These are phyloP conservation scores for Tetracladium maxilliforme DNA, from an alignment of 2,329 filamentous ascomycete species.

Conservation along the genomic window DNA sequence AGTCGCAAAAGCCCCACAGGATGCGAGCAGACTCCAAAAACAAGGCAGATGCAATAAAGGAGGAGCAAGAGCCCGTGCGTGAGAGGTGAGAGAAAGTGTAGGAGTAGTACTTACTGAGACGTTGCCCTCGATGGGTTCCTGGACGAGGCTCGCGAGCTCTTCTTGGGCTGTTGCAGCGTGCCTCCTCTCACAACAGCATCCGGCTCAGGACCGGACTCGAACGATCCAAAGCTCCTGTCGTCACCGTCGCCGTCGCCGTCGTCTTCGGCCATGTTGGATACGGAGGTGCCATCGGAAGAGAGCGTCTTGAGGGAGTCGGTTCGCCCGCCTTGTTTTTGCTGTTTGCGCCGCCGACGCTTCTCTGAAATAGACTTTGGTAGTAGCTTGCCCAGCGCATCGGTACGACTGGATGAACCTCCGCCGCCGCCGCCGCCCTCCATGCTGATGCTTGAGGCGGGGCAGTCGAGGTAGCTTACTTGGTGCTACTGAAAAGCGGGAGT, in stretches of 20 bases:
- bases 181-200: slow-evolving; percentile 13
- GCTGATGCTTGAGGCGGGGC: slow-evolving; percentile 1
- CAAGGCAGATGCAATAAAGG: slow-evolving; percentile 6
- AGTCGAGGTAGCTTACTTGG: no score
- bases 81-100: no score
- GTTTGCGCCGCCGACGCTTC: slow-evolving; percentile 32
- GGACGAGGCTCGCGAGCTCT: slow-evolving; percentile 19
- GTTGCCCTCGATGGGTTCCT: slow-evolving; percentile 21
- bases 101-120: slow-evolving; percentile 9
- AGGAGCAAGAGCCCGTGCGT: slow-evolving; percentile 4
- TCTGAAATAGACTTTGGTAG: slow-evolving; percentile 34
- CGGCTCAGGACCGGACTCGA: slow-evolving; percentile 16
- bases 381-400: slow-evolving; percentile 37
- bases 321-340: slow-evolving; percentile 25
- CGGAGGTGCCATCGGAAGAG: no score
- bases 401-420: no score
- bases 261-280: no score
- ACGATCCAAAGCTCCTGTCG: slow-evolving; percentile 12
- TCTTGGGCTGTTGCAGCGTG: slow-evolving; percentile 1
- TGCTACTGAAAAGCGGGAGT: no score
- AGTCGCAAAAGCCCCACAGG: no score
- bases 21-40: slow-evolving; percentile 2
- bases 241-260: slow-evolving; percentile 5
- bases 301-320: no score
- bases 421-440: slow-evolving; percentile 11